Percentiles rank a stretch among this genome's conserved stretches.
Conservation (phyloP, 345 rosid genomes). For the Salix purpurea region DNA sequence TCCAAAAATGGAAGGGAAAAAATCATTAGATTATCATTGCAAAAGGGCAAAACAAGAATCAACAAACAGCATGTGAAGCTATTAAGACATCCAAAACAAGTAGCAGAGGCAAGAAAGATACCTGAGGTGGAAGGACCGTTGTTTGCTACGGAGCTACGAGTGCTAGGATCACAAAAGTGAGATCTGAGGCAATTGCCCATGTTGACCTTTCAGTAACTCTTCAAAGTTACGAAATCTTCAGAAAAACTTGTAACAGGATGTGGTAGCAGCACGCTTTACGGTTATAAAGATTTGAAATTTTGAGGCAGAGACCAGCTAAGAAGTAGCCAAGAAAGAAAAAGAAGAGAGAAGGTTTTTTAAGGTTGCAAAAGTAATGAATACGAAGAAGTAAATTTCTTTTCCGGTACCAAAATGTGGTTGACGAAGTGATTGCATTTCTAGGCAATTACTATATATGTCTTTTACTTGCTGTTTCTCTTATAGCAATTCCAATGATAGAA, state of each 20-base stretch:
- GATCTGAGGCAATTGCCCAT: constrained; percentile 48
- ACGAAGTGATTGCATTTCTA: not conserved
- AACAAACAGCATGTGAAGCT: not conserved
- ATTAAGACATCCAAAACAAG: not conserved
- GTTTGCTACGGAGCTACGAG: not conserved
- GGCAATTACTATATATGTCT: constrained; percentile 11
- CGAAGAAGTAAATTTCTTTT: not conserved
- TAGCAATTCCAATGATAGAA: no score
- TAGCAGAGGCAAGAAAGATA: not conserved
- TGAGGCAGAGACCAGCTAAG: not conserved
- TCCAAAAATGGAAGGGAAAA: constrained; percentile 6
- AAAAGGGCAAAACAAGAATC: not conserved
- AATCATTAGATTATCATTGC: not conserved
- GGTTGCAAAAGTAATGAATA: not conserved
- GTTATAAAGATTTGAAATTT: not conserved
- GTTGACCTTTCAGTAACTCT: not conserved
- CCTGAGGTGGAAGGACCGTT: constrained; percentile 22
- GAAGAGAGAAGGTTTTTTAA: not conserved
- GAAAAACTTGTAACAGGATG: not conserved
- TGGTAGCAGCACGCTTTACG: not conserved
- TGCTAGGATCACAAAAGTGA: constrained; percentile 4
- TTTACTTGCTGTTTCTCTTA: not conserved
- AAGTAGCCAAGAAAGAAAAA: not conserved
- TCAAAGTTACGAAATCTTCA: not conserved
- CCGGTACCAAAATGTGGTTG: not conserved